Evolutionary conservation across 2,329 filamentous ascomycete species (phyloP).

Genomic region (Ophiostoma perfectum): DNA sequence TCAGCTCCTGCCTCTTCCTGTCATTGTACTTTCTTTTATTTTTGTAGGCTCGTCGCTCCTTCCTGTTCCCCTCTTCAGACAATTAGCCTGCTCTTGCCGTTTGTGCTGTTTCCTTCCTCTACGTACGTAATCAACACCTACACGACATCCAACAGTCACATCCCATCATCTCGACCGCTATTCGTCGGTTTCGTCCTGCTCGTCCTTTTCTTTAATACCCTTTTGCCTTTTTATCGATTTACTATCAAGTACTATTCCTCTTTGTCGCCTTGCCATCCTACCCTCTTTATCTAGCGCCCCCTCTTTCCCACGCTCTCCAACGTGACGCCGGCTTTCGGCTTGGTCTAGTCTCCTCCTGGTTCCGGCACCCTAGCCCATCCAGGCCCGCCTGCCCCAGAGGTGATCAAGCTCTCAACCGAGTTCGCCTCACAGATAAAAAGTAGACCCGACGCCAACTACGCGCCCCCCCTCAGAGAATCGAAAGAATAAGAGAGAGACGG

Average conservation of each 20-base stretch:
- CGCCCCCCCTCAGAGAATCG: background rate
- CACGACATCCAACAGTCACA: background rate
- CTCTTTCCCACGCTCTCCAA: constrained; percentile 11
- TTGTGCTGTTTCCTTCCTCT: background rate
- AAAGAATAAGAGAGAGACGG: background rate
- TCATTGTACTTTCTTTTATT: background rate
- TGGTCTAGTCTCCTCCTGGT: constrained; percentile 8
- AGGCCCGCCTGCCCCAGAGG: background rate
- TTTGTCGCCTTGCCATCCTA: background rate
- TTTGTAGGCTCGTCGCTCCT: background rate
- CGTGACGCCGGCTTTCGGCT: constrained; percentile 20
- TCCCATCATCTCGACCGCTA: background rate
- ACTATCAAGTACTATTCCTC: background rate
- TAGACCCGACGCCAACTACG: constrained; percentile 15
- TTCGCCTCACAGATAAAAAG: constrained; percentile 18
- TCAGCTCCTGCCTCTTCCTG: background rate
- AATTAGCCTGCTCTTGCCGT: background rate
- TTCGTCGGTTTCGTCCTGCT: background rate
- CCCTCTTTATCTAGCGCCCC: background rate
- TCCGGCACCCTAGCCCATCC: background rate
- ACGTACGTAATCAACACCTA: background rate
- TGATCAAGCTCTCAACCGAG: background rate
- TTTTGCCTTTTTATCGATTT: background rate
- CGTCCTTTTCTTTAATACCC: background rate
- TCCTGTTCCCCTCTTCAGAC: background rate